Conservation (phyloP, 169 alveolate species). For the Eimeria acervulina region DNA sequence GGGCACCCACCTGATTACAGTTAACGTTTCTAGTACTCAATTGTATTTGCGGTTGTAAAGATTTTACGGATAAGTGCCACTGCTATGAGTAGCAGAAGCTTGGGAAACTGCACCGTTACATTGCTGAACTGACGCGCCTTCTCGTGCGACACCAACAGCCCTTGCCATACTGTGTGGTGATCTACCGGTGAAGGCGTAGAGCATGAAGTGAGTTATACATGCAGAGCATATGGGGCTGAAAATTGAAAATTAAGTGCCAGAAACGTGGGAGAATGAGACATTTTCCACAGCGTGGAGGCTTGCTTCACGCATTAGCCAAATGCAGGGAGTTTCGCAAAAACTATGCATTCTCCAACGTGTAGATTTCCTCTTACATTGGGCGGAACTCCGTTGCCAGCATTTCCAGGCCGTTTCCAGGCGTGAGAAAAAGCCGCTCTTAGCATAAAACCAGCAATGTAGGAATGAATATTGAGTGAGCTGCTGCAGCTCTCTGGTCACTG, state of each 20-base stretch:
- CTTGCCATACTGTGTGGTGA: neutral
- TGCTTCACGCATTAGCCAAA: neutral
- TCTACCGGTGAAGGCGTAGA: neutral
- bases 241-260: neutral
- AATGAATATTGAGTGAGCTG: neutral
- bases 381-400: neutral
- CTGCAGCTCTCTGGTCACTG: neutral
- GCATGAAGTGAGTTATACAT: neutral
- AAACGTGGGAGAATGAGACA: neutral
- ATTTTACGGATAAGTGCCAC: neutral
- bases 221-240: neutral
- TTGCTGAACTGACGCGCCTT: neutral
- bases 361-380: neutral
- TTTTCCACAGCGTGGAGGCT: neutral
- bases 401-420: neutral
- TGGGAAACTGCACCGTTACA: neutral
- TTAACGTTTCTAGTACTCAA: neutral
- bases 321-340: neutral
- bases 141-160: neutral
- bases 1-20: neutral
- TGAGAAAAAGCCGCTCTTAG: neutral
- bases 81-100: constrained; percentile 37
- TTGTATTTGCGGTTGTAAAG: neutral
- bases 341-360: neutral
- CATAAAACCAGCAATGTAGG: neutral